Conservation (phyloP, 352 stramenopile species). For the Globisporangium radiosum region DNA sequence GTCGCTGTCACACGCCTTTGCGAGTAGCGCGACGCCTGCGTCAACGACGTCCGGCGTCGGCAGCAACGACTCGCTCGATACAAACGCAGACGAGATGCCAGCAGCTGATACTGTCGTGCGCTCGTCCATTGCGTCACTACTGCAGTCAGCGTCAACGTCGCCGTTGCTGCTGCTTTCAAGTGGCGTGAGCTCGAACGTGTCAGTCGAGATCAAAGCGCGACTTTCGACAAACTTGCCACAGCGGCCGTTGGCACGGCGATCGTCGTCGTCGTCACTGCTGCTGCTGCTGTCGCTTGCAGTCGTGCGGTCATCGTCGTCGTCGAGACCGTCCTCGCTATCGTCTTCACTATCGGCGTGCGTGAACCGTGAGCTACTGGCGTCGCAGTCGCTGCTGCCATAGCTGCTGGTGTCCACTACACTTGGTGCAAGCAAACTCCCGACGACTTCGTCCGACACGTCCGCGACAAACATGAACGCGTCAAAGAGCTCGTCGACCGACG, state of each 20-base stretch:
- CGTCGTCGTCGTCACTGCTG: slow-evolving; percentile 11
- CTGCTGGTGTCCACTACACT: background rate
- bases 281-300: slow-evolving; percentile 11
- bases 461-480: slow-evolving; percentile 47
- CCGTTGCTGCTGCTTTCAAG: slow-evolving; percentile 9
- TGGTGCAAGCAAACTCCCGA: slow-evolving; percentile 17
- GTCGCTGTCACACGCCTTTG: slow-evolving; percentile 50
- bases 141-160: slow-evolving; percentile 12
- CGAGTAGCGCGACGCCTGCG: slow-evolving; percentile 43
- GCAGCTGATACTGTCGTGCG: no score
- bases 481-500: slow-evolving; percentile 55
- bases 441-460: slow-evolving; percentile 57
- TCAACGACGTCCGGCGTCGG: slow-evolving; percentile 22
- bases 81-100: background rate
- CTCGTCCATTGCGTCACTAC: slow-evolving; percentile 14
- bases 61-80: background rate
- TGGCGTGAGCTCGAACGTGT: slow-evolving; percentile 12
- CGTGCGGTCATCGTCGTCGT: background rate
- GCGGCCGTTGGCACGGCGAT: background rate
- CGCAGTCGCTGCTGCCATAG: background rate
- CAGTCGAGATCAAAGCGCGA: slow-evolving; percentile 10
- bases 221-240: background rate
- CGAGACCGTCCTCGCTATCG: slow-evolving; percentile 1
- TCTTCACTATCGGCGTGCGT: slow-evolving; percentile 22
- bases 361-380: slow-evolving; percentile 14